Base-by-base conservation (phyloP, 805 yeast genomes). In the Metschnikowia colocasiae region DNA sequence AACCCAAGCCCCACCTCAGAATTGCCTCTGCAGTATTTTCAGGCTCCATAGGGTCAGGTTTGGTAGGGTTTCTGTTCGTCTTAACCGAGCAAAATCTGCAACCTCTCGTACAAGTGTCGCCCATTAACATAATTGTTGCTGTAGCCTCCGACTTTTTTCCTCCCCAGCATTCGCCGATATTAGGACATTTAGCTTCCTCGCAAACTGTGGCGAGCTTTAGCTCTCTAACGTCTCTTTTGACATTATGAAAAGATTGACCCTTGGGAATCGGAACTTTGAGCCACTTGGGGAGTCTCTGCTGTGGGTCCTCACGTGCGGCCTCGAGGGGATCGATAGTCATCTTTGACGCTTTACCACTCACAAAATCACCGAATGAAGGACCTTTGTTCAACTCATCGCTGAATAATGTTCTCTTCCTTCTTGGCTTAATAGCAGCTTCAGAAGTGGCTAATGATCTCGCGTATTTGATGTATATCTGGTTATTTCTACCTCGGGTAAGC, bases 101-200 rank as follows among this genome's bases (percentile, higher is more conserved):
- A n/a, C 99, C 99, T 69, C 99, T 79, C 1, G 99, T 94, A 69
- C 99, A 94, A 0, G 99, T 94, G 60, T 94, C 99, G 52, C 99
- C 99, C 79, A 94, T 77, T 49, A 94, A 74, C 99, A 94, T 94
- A 57, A 94, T 94, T 1, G 99, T 94, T 5, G 96, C 96, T 6
- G 97, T 89, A 3, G 99, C 97, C 53, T 89, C 92, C 6, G 92
- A 81, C 64, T 91, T 85, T 59, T 83, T 81, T 26, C 99, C 99
- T 47, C 99, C 98, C 99, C 99, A 94, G 68, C 99, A 94, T 65
- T 94, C 99, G 44, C 98, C 97, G 52, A 94, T 94, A 65, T 94
- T 94, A n/a, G 99, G 99, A 69, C 99, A 94, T 62, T 94, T 85
- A 4, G 99, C 99, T 62, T 94, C 99, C 67, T 94, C 98, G 69